phyloP scores from a whole-genome alignment of 2,329 filamentous ascomycete species.

The Aspergillus aculeatinus region DNA sequence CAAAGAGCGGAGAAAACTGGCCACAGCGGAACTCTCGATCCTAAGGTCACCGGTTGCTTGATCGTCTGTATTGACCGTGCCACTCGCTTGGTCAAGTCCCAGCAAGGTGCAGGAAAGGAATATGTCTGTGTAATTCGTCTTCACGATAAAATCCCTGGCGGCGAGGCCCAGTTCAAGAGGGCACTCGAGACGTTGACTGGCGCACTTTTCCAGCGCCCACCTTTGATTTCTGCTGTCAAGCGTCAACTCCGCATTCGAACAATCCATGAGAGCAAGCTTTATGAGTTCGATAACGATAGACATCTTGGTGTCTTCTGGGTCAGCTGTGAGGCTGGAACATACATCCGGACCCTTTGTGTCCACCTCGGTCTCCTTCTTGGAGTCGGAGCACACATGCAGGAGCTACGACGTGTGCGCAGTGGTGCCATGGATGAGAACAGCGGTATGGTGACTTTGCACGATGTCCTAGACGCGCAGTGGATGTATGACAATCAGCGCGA shows the following conservation, averaged over 20 bases:
- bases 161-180: conserved; percentile 86
- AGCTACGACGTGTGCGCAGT: conserved; percentile 87
- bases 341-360: conserved; percentile 97
- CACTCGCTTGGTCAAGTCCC: conserved; percentile 95
- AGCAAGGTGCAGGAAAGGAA: conserved; percentile 98
- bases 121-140: conserved; percentile 95
- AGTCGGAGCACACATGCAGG: conserved; percentile 97
- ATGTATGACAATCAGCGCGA: conserved; percentile 92
- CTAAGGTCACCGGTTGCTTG: conserved; percentile 94
- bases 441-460: conserved; percentile 88
- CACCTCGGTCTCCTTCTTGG: conserved; percentile 76
- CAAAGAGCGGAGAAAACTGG: conserved; percentile 90
- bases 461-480: conserved; percentile 95
- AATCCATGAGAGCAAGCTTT: conserved; percentile 93
- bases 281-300: conserved; percentile 97
- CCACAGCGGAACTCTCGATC: conserved; percentile 96
- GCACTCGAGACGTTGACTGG: conserved; percentile 95
- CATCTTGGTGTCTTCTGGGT: conserved; percentile 99
- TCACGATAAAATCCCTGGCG: conserved; percentile 91
- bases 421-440: conserved; percentile 93
- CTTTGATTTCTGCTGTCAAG: conserved; percentile 98
- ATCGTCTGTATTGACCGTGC: conserved; percentile 96
- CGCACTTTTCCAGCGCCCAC: conserved; percentile 94
- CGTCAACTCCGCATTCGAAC: conserved; percentile 96
- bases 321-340: conserved; percentile 96